Evolutionary conservation across 352 stramenopile genomes (phyloP).

Genomic region (Phytophthora palmivora): DNA sequence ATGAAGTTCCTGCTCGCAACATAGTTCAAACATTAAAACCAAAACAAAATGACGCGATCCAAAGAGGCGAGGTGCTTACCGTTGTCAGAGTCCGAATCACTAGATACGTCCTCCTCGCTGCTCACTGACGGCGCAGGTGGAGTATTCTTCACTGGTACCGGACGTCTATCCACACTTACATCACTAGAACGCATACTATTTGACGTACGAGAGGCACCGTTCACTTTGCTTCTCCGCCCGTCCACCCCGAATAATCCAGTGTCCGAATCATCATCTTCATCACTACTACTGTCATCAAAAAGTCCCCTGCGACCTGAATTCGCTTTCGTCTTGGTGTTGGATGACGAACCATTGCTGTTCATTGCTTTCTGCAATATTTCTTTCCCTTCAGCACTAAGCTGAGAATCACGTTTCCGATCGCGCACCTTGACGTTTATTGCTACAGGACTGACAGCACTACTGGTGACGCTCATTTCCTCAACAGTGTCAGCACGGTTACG

Average conservation of each 20-base stretch:
- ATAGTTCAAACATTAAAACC: slow-evolving; percentile 9
- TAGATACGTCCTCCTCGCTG: slow-evolving; percentile 36
- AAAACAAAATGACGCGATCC: slow-evolving; percentile 5
- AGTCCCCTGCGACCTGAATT: slow-evolving; percentile 62
- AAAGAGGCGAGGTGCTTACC: slow-evolving; percentile 19
- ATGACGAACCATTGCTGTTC: slow-evolving; percentile 23
- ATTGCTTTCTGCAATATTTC: slow-evolving; percentile 78
- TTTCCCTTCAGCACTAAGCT: slow-evolving; percentile 82
- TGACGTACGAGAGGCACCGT: slow-evolving; percentile 8
- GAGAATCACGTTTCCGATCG: slow-evolving; percentile 70
- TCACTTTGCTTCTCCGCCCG: slow-evolving; percentile 34
- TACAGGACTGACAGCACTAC: slow-evolving; percentile 25
- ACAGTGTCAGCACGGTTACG: slow-evolving; percentile 71
- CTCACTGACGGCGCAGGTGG: slow-evolving; percentile 11
- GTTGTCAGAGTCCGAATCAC: slow-evolving; percentile 41
- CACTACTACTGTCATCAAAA: slow-evolving; percentile 84
- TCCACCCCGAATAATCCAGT: slow-evolving; percentile 54
- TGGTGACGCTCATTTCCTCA: slow-evolving; percentile 45
- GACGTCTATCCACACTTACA: slow-evolving; percentile 23
- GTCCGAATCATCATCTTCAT: slow-evolving; percentile 56
- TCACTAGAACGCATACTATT: slow-evolving; percentile 31
- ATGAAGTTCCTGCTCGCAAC: slow-evolving; percentile 20
- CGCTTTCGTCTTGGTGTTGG: slow-evolving; percentile 33
- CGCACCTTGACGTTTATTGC: slow-evolving; percentile 36
- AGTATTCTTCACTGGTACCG: slow-evolving; percentile 17